Percentiles rank a stretch among this genome's conserved stretches.
Evolutionary conservation across 2,329 filamentous ascomycete genomes (phyloP).

Genomic region (Penicillium aurantiogriseum): DNA sequence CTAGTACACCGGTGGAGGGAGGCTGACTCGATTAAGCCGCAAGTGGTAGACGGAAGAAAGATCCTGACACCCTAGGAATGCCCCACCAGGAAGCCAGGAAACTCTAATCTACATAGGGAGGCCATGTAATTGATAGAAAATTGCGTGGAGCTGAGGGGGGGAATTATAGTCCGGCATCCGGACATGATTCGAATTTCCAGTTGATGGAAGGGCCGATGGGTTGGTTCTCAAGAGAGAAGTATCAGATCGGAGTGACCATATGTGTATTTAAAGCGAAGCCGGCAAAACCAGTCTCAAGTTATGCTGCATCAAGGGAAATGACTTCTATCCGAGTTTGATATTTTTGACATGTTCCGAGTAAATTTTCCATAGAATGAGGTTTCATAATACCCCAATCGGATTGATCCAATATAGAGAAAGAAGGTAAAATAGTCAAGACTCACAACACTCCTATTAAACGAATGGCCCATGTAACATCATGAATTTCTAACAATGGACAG

Average conservation of each 20-base stretch:
- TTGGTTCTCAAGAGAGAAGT: not conserved
- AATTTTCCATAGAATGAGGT: not conserved
- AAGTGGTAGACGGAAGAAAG: not conserved
- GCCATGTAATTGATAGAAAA: not conserved
- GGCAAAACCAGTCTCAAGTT: not conserved
- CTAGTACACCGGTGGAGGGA: too few relatives aligned
- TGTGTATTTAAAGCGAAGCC: not conserved
- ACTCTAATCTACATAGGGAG: not conserved
- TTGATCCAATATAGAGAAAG: not conserved
- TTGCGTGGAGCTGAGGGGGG: not conserved
- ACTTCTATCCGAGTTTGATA: not conserved
- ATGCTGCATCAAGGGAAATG: not conserved
- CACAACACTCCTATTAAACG: slow-evolving; percentile 13
- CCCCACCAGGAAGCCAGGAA: not conserved
- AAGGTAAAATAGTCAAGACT: slow-evolving; percentile 1
- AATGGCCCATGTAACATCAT: slow-evolving; percentile 27
- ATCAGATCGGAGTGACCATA: not conserved
- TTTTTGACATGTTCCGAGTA: not conserved
- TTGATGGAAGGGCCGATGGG: not conserved
- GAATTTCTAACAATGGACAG: slow-evolving; percentile 26
- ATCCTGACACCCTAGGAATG: not conserved
- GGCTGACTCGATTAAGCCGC: not conserved
- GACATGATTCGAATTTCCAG: not conserved
- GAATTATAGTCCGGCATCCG: not conserved
- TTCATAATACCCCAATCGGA: not conserved